Percentiles rank a stretch among this genome's conserved stretches.
These are phyloP conservation scores for Dioszegia crocea DNA, from an alignment of 768 basidiomycete genomes.

Conservation along the genomic window DNA sequence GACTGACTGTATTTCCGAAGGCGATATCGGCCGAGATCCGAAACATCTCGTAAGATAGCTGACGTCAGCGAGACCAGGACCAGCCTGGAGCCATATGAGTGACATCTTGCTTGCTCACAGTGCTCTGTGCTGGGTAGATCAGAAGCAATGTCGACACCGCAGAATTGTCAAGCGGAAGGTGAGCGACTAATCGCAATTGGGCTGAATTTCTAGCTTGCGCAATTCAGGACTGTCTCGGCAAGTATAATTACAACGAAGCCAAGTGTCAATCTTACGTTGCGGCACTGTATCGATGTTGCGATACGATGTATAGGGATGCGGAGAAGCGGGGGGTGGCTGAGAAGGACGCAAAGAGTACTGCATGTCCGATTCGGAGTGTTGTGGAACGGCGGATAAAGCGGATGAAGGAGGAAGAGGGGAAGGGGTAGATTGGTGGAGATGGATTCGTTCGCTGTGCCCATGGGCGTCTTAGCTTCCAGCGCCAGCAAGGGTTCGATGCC, in stretches of 20 bases:
- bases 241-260: conserved; percentile 41
- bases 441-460: too few species aligned
- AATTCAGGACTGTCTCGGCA: conserved; percentile 46
- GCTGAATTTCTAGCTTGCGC: conserved; percentile 33
- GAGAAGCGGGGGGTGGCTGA: conserved; percentile 19
- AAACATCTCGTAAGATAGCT: too few species aligned
- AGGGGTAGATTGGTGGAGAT: neutral
- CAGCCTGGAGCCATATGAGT: too few species aligned
- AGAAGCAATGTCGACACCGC: conserved; percentile 12
- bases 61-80: too few species aligned
- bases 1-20: too few species aligned
- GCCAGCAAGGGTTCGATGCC: too few species aligned
- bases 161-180: conserved; percentile 47
- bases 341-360: conserved; percentile 23
- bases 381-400: conserved; percentile 38
- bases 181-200: neutral
- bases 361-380: conserved; percentile 40
- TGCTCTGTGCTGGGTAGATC: neutral
- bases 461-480: too few species aligned
- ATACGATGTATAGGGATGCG: conserved; percentile 31
- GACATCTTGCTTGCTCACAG: too few species aligned
- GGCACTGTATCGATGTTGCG: conserved; percentile 45
- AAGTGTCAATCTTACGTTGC: conserved; percentile 39
- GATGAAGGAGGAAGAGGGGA: conserved; percentile 15
- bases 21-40: neutral